phyloP scores from a whole-genome alignment of 768 basidiomycete species.

The Termitomyces sp. region DNA sequence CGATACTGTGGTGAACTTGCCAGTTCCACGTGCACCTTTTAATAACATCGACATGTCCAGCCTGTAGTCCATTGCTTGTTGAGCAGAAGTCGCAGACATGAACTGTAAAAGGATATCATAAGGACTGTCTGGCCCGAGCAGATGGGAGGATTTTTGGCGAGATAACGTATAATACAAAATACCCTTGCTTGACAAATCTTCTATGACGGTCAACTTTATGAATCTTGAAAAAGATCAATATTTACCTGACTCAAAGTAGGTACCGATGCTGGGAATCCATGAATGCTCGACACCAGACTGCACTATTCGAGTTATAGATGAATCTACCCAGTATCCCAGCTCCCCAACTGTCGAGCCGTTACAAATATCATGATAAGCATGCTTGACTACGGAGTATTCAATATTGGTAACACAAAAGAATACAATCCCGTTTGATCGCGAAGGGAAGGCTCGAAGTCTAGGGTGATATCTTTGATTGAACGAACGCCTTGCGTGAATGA shows the following conservation, averaged over 20 bases:
- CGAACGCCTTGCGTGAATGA: not conserved
- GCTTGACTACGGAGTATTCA: conserved; percentile 52
- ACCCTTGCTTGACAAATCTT: conserved; percentile 12
- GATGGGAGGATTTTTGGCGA: conserved; percentile 15
- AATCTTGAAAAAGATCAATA: not conserved
- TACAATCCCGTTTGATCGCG: conserved; percentile 42
- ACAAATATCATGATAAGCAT: conserved; percentile 36
- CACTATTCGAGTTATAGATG: conserved; percentile 63
- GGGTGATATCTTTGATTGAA: not conserved
- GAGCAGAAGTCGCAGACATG: conserved; percentile 51
- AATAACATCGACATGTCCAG: conserved; percentile 69
- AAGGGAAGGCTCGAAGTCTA: conserved; percentile 9
- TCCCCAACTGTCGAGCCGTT: conserved; percentile 57
- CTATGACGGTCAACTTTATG: not conserved
- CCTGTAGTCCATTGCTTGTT: conserved; percentile 50
- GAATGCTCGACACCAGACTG: conserved; percentile 75
- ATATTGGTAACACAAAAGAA: conserved; percentile 79
- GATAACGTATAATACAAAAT: conserved; percentile 19
- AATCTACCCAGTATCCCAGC: conserved; percentile 83
- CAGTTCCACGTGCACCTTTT: conserved; percentile 73
- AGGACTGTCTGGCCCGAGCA: conserved; percentile 28
- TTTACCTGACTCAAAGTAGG: conserved; percentile 47
- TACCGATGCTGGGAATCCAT: conserved; percentile 46
- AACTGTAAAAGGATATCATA: conserved; percentile 50
- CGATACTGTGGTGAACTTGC: conserved; percentile 66